Percentiles rank a stretch among this genome's conserved stretches.
These are phyloP conservation scores for Plasmodium blacklocki DNA, from an alignment of 169 alveolate genomes.

Conservation along the genomic window DNA sequence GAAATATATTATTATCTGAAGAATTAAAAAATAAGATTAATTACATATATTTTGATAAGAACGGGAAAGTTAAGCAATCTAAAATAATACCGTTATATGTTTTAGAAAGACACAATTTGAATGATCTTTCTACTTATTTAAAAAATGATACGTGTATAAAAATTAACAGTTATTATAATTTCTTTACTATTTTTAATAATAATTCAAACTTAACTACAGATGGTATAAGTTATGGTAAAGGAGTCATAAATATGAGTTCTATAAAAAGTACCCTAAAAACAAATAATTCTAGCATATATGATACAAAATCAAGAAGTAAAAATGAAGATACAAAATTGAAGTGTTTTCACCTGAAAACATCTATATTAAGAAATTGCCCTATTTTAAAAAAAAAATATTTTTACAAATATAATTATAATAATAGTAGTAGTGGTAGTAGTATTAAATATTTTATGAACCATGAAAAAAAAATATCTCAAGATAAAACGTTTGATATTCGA, in stretches of 20 bases:
- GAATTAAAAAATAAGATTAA: conserved; percentile 67
- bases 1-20: conserved; percentile 48
- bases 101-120: conserved; percentile 63
- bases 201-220: background rate
- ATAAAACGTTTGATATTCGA: conserved; percentile 2
- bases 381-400: background rate
- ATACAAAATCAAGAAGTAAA: background rate
- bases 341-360: background rate
- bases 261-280: background rate
- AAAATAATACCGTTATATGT: conserved; percentile 69
- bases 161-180: conserved; percentile 16
- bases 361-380: background rate
- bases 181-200: conserved; percentile 19
- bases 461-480: background rate
- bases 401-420: background rate
- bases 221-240: background rate
- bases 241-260: background rate
- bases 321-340: background rate
- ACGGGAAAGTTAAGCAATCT: conserved; percentile 48
- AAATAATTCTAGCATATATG: conserved; percentile 2
- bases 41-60: conserved; percentile 55
- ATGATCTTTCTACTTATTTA: conserved; percentile 34
- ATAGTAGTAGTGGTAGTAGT: background rate
- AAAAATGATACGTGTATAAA: background rate
- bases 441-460: background rate